Conservation (phyloP, 2,329 filamentous ascomycete genomes). For the Macroventuria anomochaeta region DNA sequence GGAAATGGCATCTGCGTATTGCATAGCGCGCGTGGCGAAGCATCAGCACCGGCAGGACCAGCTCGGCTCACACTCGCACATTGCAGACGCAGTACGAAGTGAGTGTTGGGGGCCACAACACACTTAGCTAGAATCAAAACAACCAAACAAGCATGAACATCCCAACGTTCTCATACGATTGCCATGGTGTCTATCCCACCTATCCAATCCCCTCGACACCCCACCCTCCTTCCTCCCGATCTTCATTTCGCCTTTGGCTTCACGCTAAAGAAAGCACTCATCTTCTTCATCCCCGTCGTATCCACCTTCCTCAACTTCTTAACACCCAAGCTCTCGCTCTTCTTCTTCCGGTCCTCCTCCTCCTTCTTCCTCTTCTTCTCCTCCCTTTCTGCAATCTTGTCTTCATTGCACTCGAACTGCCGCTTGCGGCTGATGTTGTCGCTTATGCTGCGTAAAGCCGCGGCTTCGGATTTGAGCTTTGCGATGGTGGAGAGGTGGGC, state of each 20-base stretch:
- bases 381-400: conserved; percentile 65
- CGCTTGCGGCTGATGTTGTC: conserved; percentile 75
- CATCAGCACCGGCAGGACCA: background rate
- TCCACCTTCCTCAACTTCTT: conserved; percentile 88
- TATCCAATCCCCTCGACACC: background rate
- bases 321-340: conserved; percentile 77
- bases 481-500: conserved; percentile 71
- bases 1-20: background rate
- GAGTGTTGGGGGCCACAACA: background rate
- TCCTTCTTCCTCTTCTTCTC: conserved; percentile 87
- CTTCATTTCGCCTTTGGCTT: conserved; percentile 43
- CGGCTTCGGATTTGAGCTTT: conserved; percentile 72
- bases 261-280: conserved; percentile 93
- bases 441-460: conserved; percentile 69
- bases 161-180: background rate
- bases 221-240: too few relatives aligned
- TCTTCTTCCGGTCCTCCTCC: conserved; percentile 86
- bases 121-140: conserved; percentile 5
- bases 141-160: conserved; percentile 4
- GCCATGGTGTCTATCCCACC: background rate
- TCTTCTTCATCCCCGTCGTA: conserved; percentile 92
- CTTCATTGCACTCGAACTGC: conserved; percentile 64
- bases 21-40: conserved; percentile 1
- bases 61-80: too few relatives aligned
- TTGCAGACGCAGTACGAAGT: background rate